Base-by-base conservation (phyloP, 371 early-diverging fungal genomes). In the Apophysomyces sp. region DNA sequence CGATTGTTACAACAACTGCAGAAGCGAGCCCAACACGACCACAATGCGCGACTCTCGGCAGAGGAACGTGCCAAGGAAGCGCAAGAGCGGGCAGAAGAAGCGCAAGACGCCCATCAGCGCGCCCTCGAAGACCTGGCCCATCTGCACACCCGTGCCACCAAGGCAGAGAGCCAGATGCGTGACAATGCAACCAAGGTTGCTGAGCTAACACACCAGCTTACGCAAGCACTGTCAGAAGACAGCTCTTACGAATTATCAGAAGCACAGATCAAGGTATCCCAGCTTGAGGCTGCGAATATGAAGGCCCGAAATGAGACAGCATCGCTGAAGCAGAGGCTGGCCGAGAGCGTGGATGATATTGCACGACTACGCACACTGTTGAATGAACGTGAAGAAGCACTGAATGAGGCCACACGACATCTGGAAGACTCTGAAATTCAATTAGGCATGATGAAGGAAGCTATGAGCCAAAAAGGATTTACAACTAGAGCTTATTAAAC, bases 351-450 rank as follows among this genome's bases (percentile, higher is more conserved):
- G 41, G 88, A 86, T 63, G 82, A 78, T 24, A 71, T 76, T 27
- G 77, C 81, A 15, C 63, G 76, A 55, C 67, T 82, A 13, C 74
- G 77, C 44, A 76, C 73, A 9, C 36, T 71, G 2, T 44, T 86
- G 29, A 68, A 65, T 52, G 82, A 84, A 58, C 73, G 81, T 4
- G 86, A 88, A 67, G 73, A 75, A 41, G 57, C 78, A 5, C 54
- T 88, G 4, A 67, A 71, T 31, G 77, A 76, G 54, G 82, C 79
- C 29, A 67, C 73, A 26, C 71, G 80, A 40, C 77, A 77, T 31
- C 60, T 85, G 6, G 88, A 88, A 61, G 84, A 86, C 49, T 68
- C 78, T 27, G 85, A 88, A 61, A 83, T 88, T 9, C 84, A 85
- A 56, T 53, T 88, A 29, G 81, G 80, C 12, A 80, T 88, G 78